Conservation (phyloP, 2,329 filamentous ascomycete species). For the Fusarium liriodendri region DNA sequence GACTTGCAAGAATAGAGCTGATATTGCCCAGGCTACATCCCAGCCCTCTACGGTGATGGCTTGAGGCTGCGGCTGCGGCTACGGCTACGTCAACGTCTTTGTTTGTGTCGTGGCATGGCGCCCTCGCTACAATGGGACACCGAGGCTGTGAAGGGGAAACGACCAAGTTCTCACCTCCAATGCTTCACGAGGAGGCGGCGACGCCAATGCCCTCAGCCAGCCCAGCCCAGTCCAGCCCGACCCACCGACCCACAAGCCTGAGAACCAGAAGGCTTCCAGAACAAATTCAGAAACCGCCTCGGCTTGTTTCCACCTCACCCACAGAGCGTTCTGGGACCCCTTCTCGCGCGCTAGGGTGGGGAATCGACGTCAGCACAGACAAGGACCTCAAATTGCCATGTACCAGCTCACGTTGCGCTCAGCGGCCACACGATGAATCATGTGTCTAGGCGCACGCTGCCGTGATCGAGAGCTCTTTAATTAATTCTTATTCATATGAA, state of each 20-base stretch:
- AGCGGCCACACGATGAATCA: constrained; percentile 8
- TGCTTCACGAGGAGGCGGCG: constrained; percentile 6
- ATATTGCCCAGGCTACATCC: constrained; percentile 6
- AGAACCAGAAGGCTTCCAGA: constrained; percentile 42
- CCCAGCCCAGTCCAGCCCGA: constrained; percentile 2
- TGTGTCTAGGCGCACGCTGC: background rate
- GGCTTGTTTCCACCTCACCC: constrained; percentile 21
- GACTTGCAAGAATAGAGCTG: constrained; percentile 24
- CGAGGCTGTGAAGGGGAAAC: constrained; percentile 5
- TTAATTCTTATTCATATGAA: constrained; percentile 14
- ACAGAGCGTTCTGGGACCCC: constrained; percentile 5
- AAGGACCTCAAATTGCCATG: constrained; percentile 19
- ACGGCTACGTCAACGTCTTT: constrained; percentile 8
- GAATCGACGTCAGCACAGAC: constrained; percentile 17
- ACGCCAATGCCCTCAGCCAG: background rate
- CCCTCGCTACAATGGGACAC: constrained; percentile 6
- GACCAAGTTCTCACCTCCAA: constrained; percentile 5
- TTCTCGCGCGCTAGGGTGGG: constrained; percentile 8
- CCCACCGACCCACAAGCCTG: constrained; percentile 3
- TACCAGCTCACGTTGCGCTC: constrained; percentile 13
- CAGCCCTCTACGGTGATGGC: background rate
- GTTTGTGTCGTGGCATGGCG: constrained; percentile 34
- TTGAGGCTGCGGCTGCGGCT: background rate
- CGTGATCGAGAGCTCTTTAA: constrained; percentile 9
- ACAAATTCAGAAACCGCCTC: constrained; percentile 28